Conservation (phyloP, 2,329 filamentous ascomycete genomes). For the Apiospora rasikravindrae region DNA sequence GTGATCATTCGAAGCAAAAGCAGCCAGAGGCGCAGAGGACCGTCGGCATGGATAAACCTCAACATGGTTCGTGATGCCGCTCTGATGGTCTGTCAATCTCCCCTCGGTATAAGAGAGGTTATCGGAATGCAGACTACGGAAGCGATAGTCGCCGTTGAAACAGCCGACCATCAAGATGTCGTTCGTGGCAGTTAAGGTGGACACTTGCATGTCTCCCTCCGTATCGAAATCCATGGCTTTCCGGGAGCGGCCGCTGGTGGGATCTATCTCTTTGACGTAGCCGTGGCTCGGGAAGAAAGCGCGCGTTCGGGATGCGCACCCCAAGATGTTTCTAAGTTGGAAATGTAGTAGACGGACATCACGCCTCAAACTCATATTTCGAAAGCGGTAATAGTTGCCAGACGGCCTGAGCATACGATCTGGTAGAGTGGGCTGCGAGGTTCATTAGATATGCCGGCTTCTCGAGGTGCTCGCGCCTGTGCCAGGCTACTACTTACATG, state of each 20-base stretch:
- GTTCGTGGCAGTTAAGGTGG: conserved; percentile 56
- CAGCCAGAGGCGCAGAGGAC: conserved; percentile 58
- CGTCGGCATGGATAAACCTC: conserved; percentile 60
- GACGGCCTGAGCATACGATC: conserved; percentile 43
- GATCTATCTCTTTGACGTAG: conserved; percentile 59
- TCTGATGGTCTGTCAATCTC: conserved; percentile 52
- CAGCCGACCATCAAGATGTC: conserved; percentile 65
- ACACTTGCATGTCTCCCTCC: conserved; percentile 48
- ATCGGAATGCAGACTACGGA: conserved; percentile 51
- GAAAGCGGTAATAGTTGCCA: conserved; percentile 63
- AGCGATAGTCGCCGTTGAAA: conserved; percentile 61
- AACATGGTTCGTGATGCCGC: conserved; percentile 70
- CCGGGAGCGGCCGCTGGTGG: conserved; percentile 51
- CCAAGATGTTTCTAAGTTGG: conserved; percentile 67
- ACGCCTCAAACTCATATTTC: conserved; percentile 58
- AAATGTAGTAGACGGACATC: conserved; percentile 67
- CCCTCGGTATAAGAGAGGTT: conserved; percentile 47
- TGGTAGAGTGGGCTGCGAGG: conserved; percentile 29
- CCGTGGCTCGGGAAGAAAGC: conserved; percentile 61
- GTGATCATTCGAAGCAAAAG: conserved; percentile 68
- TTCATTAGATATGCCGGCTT: background rate
- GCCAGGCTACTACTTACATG: conserved; percentile 48
- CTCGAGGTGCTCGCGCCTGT: background rate
- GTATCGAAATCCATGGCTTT: conserved; percentile 50
- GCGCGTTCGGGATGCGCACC: conserved; percentile 59